Base-by-base conservation (phyloP, 75 land plant genomes). In the Pinus albicaulis region DNA sequence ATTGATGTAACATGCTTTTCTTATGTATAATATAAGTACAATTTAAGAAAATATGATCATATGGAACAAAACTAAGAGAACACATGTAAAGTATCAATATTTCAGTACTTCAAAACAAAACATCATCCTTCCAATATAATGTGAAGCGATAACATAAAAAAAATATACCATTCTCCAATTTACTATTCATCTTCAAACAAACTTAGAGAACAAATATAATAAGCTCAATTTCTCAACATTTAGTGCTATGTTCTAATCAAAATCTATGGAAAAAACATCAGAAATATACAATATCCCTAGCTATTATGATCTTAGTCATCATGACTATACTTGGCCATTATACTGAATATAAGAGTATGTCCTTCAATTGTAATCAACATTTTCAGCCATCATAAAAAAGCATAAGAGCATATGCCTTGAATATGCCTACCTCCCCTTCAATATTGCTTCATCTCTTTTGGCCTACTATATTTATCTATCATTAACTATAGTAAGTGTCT, bases 221-320 rank as follows among this genome's bases (percentile, higher is more conserved):
- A 68, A 41, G 53, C 48, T 68, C 53, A n/a, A 38, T 53, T 68
- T 68, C 15, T 68, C 52, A 41, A n/a, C 24, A 15, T 68, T 41
- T 8, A 7, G 14, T 68, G 53, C 44, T 12, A 36, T 20, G 31
- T 17, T 44, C 52, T 68, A 23, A 68, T 68, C 71, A 68, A 20
- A 68, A 68, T 68, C 52, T 68, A 53, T 68, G 71, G 71, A 22
- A 66, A 68, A n/a, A 23, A 23, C 71, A 68, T 41, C 71, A 68
- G 71, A 68, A 68, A 68, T 38, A 11, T 38, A 22, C 48, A 20
- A 36, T 68, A 8, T 68, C 8, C 10, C 48, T 44, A 68, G 16
- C 12, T 68, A 68, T 7, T 68, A 48, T 68, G 52, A 22, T 38
- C 48, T 38, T 23, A 19, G 34, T 31, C 16, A 64, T 36, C 0